These are phyloP conservation scores for Omphalea diandra DNA, from an alignment of 441 rosid genomes.

Conservation along the genomic window DNA sequence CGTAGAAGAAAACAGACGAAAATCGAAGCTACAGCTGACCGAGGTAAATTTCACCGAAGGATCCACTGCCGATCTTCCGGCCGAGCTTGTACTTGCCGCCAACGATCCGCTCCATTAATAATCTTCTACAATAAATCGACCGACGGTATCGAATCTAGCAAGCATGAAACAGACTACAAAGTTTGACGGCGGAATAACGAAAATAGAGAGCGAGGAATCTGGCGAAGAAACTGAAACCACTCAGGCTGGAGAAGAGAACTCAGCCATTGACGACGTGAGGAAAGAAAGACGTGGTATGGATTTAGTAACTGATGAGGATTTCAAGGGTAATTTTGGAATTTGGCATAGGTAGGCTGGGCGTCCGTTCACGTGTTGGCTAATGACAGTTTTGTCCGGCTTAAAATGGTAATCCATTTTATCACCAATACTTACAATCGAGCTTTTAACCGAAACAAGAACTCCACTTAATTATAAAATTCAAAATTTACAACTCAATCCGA, in stretches of 20 bases:
- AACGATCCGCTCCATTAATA: conserved; percentile 73
- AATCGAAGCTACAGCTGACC: conserved; percentile 40
- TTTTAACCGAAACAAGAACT: too few relatives aligned
- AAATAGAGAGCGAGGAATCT: background rate
- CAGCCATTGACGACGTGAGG: conserved; percentile 18
- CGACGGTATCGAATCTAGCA: background rate
- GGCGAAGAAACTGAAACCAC: conserved; percentile 26
- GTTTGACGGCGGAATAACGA: too few relatives aligned
- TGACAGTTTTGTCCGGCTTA: background rate
- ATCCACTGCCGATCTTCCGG: conserved; percentile 95
- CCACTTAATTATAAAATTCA: too few relatives aligned
- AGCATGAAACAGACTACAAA: too few relatives aligned
- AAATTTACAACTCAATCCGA: too few relatives aligned
- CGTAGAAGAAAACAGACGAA: background rate
- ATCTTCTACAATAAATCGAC: background rate
- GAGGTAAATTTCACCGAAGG: conserved; percentile 87
- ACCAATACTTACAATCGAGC: too few relatives aligned
- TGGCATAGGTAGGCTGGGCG: background rate
- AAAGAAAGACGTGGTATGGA: conserved; percentile 18
- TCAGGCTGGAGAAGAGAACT: background rate
- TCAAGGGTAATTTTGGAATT: conserved; percentile 34
- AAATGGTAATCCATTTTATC: too few relatives aligned
- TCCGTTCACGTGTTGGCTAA: conserved; percentile 22
- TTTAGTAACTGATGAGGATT: conserved; percentile 1
- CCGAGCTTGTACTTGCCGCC: conserved; percentile 93